Percentiles rank a stretch among this genome's conserved stretches.
Evolutionary conservation across 1,139 yeast genomes (phyloP).

Genomic region (Scheffersomyces stambukii): DNA sequence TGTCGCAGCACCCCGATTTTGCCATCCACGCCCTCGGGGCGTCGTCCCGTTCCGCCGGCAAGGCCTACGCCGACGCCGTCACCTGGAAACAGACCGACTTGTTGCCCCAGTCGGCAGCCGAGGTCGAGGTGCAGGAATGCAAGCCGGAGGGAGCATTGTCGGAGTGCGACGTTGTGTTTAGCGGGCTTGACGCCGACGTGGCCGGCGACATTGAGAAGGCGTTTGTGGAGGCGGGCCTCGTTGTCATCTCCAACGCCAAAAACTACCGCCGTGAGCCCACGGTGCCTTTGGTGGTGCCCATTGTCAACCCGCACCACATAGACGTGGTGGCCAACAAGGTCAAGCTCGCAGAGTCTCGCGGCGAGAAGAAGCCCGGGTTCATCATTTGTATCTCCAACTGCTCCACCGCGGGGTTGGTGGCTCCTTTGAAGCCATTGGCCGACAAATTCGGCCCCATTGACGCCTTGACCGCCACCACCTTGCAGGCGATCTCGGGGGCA

Average conservation of each 20-base stretch:
- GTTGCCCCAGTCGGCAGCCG: conserved; percentile 65
- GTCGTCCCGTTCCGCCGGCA: conserved; percentile 90
- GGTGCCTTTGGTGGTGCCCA: conserved; percentile 94
- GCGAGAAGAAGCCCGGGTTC: conserved; percentile 65
- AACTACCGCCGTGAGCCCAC: conserved; percentile 85
- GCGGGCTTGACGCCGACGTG: conserved; percentile 89
- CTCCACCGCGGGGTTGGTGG: conserved; percentile 96
- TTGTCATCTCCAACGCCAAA: conserved; percentile 90
- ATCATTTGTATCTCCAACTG: conserved; percentile 96
- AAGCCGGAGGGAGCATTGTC: conserved; percentile 64
- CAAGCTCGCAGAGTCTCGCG: conserved; percentile 48
- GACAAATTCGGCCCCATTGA: conserved; percentile 88
- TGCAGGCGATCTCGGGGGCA: conserved; percentile 98
- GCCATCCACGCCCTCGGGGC: conserved; percentile 88
- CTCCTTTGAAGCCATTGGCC: conserved; percentile 89
- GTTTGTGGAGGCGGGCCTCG: conserved; percentile 76
- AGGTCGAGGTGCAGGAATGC: conserved; percentile 72
- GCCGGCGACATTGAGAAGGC: conserved; percentile 92
- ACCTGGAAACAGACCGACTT: conserved; percentile 92
- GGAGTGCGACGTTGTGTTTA: conserved; percentile 90
- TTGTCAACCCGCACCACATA: conserved; percentile 91
- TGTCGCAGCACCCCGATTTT: conserved; percentile 86
- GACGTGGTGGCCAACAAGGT: conserved; percentile 65
- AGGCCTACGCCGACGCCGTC: conserved; percentile 76
- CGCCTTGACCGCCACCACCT: conserved; percentile 80